phyloP scores from a whole-genome alignment of 1,139 yeast genomes.

The Yamadazyma conglobata region DNA sequence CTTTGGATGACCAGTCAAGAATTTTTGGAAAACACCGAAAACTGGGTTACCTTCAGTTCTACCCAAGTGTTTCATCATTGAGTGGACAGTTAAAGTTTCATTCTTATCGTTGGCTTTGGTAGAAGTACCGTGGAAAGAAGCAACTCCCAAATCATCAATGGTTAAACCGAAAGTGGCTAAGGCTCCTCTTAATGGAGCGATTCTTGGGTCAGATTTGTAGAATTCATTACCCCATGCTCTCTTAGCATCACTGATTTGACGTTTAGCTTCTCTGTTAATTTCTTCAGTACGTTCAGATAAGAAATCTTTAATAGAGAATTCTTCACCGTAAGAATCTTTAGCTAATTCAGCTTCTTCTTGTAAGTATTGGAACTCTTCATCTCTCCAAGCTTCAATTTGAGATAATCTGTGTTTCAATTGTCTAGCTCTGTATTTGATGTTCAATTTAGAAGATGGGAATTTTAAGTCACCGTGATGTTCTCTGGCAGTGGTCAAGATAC shows the following conservation, averaged over 20 bases:
- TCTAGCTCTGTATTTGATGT: slow-evolving; percentile 90
- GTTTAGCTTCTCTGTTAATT: slow-evolving; percentile 77
- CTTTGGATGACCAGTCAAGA: slow-evolving; percentile 99
- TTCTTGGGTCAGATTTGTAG: slow-evolving; percentile 86
- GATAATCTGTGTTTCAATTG: slow-evolving; percentile 77
- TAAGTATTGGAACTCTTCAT: slow-evolving; percentile 63
- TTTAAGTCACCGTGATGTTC: slow-evolving; percentile 84
- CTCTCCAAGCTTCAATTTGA: slow-evolving; percentile 84
- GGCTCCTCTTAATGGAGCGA: slow-evolving; percentile 96
- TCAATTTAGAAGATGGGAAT: slow-evolving; percentile 77
- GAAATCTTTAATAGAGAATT: slow-evolving; percentile 52
- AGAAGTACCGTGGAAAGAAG: slow-evolving; percentile 99
- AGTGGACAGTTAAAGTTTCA: slow-evolving; percentile 86
- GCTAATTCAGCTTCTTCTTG: slow-evolving; percentile 51
- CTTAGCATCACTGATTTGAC: slow-evolving; percentile 87
- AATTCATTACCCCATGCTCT: slow-evolving; percentile 95
- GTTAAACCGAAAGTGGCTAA: slow-evolving; percentile 90
- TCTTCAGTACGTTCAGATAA: slow-evolving; percentile 84
- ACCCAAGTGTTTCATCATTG: slow-evolving; percentile 93
- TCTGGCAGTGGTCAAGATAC: slow-evolving; percentile 96
- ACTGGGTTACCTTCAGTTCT: slow-evolving; percentile 98
- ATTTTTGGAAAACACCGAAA: slow-evolving; percentile 97
- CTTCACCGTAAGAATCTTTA: slow-evolving; percentile 62
- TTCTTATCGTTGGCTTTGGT: slow-evolving; percentile 98
- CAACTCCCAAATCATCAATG: slow-evolving; percentile 91